These are phyloP conservation scores for Fusarium fujikuroi DNA, from an alignment of 2,329 filamentous ascomycete genomes.

Conservation along the genomic window DNA sequence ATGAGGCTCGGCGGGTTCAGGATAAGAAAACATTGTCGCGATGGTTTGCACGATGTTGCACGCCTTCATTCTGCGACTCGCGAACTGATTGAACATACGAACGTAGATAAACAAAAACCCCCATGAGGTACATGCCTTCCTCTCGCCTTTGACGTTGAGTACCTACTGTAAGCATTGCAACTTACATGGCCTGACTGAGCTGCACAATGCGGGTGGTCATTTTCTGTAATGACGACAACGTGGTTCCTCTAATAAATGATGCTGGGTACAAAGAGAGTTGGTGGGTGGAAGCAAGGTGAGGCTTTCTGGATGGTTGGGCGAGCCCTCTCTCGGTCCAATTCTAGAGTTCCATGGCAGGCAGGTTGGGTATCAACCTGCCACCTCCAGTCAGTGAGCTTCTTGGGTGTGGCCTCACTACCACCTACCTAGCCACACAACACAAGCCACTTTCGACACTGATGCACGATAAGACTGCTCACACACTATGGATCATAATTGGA, in stretches of 20 bases:
- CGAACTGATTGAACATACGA: constrained; percentile 5
- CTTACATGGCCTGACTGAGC: constrained; percentile 8
- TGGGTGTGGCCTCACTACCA: not conserved
- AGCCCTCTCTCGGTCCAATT: not conserved
- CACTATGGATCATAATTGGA: not conserved
- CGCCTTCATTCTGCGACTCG: not conserved
- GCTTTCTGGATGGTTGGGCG: constrained; percentile 2
- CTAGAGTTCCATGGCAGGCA: not conserved
- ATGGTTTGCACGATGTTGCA: constrained; percentile 19
- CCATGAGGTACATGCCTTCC: constrained; percentile 1
- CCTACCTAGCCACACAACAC: not conserved
- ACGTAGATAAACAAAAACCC: constrained; percentile 28
- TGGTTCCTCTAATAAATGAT: constrained; percentile 25
- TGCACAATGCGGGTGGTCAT: constrained; percentile 24
- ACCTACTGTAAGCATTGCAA: constrained; percentile 18
- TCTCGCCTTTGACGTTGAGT: not conserved
- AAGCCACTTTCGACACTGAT: not conserved
- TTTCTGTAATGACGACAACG: constrained; percentile 17
- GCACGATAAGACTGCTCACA: not conserved
- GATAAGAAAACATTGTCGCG: constrained; percentile 27
- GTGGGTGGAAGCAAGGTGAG: not conserved
- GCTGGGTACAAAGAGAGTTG: constrained; percentile 2
- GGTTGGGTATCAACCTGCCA: not conserved
- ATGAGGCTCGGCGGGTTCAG: constrained; percentile 35
- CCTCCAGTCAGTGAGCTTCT: not conserved